These are phyloP conservation scores for Blastomyces parvus DNA, from an alignment of 2,329 filamentous ascomycete genomes.

Conservation along the genomic window DNA sequence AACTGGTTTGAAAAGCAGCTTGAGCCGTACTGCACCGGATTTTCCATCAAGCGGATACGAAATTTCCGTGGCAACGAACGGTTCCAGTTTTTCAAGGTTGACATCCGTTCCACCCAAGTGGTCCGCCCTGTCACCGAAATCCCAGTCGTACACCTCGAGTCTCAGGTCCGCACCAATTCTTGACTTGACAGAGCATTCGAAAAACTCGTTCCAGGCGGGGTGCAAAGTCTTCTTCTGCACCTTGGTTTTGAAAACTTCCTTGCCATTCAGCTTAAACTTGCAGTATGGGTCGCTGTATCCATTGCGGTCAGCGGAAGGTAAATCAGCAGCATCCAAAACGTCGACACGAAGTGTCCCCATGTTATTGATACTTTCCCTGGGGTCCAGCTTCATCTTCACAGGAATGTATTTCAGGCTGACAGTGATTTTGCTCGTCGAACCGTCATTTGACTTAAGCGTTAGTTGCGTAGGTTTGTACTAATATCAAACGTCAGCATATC, in stretches of 20 bases:
- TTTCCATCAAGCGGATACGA: slow-evolving; percentile 74
- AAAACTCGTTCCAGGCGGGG: slow-evolving; percentile 92
- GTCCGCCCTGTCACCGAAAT: slow-evolving; percentile 92
- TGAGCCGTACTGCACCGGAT: slow-evolving; percentile 70
- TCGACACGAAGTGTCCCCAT: slow-evolving; percentile 94
- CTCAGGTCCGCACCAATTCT: slow-evolving; percentile 75
- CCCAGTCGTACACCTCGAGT: slow-evolving; percentile 85
- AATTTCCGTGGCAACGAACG: slow-evolving; percentile 71
- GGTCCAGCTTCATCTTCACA: slow-evolving; percentile 85
- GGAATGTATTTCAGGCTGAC: slow-evolving; percentile 93
- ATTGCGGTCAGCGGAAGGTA: slow-evolving; percentile 92
- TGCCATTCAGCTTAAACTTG: slow-evolving; percentile 83
- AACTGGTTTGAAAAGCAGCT: slow-evolving; percentile 83
- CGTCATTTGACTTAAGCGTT: slow-evolving; percentile 67
- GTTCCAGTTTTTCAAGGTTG: slow-evolving; percentile 69
- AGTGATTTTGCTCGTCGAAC: slow-evolving; percentile 66
- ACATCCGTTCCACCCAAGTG: slow-evolving; percentile 70
- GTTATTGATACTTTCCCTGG: slow-evolving; percentile 97
- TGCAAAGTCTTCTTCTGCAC: slow-evolving; percentile 93
- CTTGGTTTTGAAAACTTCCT: slow-evolving; percentile 91
- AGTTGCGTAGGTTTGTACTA: slow-evolving; percentile 84
- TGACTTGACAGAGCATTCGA: slow-evolving; percentile 73
- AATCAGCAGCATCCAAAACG: slow-evolving; percentile 70
- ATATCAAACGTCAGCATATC: slow-evolving; percentile 10
- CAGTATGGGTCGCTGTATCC: slow-evolving; percentile 96